Conservation (phyloP, 768 basidiomycete species). For the Trametes elegans region DNA sequence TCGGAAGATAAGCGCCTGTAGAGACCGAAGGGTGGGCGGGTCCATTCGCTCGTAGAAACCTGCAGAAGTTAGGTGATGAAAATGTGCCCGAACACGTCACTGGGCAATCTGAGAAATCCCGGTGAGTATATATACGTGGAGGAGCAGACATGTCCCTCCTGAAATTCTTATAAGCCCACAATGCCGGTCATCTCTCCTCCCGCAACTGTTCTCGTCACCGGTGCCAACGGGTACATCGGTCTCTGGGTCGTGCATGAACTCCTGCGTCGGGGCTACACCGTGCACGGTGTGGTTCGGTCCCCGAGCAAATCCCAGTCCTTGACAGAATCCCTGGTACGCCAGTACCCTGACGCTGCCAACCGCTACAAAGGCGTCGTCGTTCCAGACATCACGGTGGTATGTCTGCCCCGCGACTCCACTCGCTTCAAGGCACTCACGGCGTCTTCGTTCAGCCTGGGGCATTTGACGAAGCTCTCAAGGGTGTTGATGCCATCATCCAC, state of each 20-base stretch:
- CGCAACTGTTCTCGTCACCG: slow-evolving; percentile 46
- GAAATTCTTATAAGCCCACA: too few species aligned
- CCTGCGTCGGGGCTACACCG: slow-evolving; percentile 55
- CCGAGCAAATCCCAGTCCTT: slow-evolving; percentile 54
- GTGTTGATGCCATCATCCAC: slow-evolving; percentile 70
- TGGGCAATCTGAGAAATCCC: too few species aligned
- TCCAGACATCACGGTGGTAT: background rate
- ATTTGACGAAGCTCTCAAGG: slow-evolving; percentile 77
- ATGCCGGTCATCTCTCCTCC: slow-evolving; percentile 34
- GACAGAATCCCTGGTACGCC: slow-evolving; percentile 39
- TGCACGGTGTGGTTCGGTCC: slow-evolving; percentile 63
- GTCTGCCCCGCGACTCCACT: background rate
- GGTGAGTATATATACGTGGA: background rate
- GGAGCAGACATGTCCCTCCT: too few species aligned
- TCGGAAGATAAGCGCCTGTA: too few species aligned
- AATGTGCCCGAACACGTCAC: too few species aligned
- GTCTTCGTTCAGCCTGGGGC: slow-evolving; percentile 46
- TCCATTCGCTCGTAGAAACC: too few species aligned
- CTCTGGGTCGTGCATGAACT: slow-evolving; percentile 51
- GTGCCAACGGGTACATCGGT: slow-evolving; percentile 55
- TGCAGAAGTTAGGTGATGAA: too few species aligned
- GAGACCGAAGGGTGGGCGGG: too few species aligned
- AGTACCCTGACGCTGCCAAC: background rate
- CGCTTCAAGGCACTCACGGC: background rate
- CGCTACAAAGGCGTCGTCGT: background rate